Base-by-base conservation (phyloP, 352 stramenopile genomes). In the Pythium insidiosum region DNA sequence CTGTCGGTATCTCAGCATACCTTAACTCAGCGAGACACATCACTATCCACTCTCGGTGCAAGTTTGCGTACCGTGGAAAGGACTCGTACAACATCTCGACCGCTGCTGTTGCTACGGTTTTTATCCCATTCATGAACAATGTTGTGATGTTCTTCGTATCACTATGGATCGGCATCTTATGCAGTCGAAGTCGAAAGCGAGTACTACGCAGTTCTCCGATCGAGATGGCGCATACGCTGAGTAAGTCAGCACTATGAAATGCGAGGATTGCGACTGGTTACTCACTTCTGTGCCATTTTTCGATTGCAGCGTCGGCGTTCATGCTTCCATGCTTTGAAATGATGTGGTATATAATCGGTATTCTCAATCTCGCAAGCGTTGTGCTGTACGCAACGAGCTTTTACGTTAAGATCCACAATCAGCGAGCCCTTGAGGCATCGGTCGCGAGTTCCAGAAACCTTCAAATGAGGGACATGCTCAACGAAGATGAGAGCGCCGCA, bases 261-360 rank as follows among this genome's bases (percentile, higher is more conserved):
- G n/a, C n/a, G n/a, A n/a, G n/a, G n/a, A n/a, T n/a, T n/a, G n/a
- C n/a, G n/a, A n/a, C n/a, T n/a, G n/a, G n/a, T 39, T 45, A 45
- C 28, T 15, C 9, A 21, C 10, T 22, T 2, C 31, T 25, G 18
- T 24, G n/a, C n/a, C 42, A n/a, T 38, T 10, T 9, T 38, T 33
- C n/a, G 10, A 42, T 21, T 21, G 18, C 42, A 88, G 75, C 77
- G 13, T 84, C 77, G 42, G 75, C 72, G 2, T 94, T 94, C 46
- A 89, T 94, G 73, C 56, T 94, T n/a, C 81, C 81, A 6, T 91
- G 81, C 45, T 94, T 89, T 35, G 81, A 88, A 53, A 52, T 68
- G 19, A 81, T 94, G 16, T 94, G 76, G 81, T 94, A 94, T 53
- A 84, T 60, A 9, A 84, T 94, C 39, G 63, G 68, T 5, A 52